These are phyloP conservation scores for Phyllosticta ampelicida DNA, from an alignment of 2,329 filamentous ascomycete species.

Conservation along the genomic window DNA sequence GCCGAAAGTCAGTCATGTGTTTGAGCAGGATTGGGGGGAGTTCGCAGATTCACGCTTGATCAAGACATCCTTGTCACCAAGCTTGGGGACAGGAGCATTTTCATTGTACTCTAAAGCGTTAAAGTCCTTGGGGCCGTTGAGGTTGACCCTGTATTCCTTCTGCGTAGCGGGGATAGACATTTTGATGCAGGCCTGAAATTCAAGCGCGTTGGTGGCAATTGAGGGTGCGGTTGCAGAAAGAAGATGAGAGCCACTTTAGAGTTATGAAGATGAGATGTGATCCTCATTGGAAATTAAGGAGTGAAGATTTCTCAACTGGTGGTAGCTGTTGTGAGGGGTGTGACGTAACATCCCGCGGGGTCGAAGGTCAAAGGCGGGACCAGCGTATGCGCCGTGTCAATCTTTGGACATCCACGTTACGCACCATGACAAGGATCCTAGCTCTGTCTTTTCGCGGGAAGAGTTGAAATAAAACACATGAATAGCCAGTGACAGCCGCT, in stretches of 20 bases:
- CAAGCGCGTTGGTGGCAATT: neutral
- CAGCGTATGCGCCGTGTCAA: neutral
- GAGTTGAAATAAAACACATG: too few species aligned
- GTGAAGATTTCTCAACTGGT: neutral
- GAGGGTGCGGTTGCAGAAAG: neutral
- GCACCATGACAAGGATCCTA: neutral
- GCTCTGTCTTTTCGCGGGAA: too few species aligned
- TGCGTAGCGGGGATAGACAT: slow-evolving; percentile 30
- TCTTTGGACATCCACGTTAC: neutral
- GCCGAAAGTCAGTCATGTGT: neutral
- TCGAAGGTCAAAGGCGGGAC: neutral
- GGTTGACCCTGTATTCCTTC: slow-evolving; percentile 46
- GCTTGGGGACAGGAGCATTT: slow-evolving; percentile 42
- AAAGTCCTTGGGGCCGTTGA: slow-evolving; percentile 42
- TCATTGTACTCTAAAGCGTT: slow-evolving; percentile 49
- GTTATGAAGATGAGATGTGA: neutral
- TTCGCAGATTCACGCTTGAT: slow-evolving; percentile 44
- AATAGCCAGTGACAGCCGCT: too few species aligned
- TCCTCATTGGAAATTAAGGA: neutral
- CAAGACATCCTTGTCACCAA: slow-evolving; percentile 61
- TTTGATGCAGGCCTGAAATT: neutral
- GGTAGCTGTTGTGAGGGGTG: neutral
- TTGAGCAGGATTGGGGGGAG: too few species aligned
- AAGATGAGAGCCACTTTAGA: neutral
- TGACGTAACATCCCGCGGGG: neutral